Base-by-base conservation (phyloP, 2,329 filamentous ascomycete species). In the Rutstroemia sp. region DNA sequence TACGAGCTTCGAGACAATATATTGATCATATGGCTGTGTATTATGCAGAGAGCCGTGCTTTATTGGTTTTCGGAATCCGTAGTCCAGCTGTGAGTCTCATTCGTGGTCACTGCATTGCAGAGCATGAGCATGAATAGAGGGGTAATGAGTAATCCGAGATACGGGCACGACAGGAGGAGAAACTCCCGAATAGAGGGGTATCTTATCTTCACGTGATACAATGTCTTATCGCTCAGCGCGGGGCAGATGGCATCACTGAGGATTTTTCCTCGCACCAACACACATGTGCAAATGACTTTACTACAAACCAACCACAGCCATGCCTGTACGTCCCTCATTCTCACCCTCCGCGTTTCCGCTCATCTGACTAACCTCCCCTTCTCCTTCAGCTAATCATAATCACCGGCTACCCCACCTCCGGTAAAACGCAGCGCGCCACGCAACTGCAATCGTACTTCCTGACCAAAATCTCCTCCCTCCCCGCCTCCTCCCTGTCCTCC, bases 371-470 rank as follows among this genome's bases (percentile, higher is more conserved):
- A 14, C 8, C 23, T 47, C 50, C 5, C 44, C 6, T 6, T 14
- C 23, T 10, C 14, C 16, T 23, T n/a, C 45, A 88, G 84, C 76
- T 88, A 62, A 83, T 87, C 65, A 83, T 86, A 63, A 70, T 88
- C 58, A 82, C 83, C 53, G 84, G 84, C 60, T 76, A 84, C 63
- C 84, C 84, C 54, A 83, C 82, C 61, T 87, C 84, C 30, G 84
- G 84, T 69, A 88, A 88, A 72, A 83, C 82, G 37, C 81, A 81
- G 19, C 81, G 84, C 62, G 82, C 84, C 12, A 73, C 75, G 47
- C 83, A 92, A 70, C 80, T 94, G 10, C 73, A 84, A 67, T 71
- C 77, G 37, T 84, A 84, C 72, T 82, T 92, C 67, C 61, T 82
- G 79, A 66, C 83, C 85, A 70, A 71, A 72, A 60, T 66, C 64